A percentile compares a stretch with the other conserved stretches of the same genome.
phyloP scores from a whole-genome alignment of 1,284 basidiomycete species.

The Cutaneotrichosporon cavernicola region DNA sequence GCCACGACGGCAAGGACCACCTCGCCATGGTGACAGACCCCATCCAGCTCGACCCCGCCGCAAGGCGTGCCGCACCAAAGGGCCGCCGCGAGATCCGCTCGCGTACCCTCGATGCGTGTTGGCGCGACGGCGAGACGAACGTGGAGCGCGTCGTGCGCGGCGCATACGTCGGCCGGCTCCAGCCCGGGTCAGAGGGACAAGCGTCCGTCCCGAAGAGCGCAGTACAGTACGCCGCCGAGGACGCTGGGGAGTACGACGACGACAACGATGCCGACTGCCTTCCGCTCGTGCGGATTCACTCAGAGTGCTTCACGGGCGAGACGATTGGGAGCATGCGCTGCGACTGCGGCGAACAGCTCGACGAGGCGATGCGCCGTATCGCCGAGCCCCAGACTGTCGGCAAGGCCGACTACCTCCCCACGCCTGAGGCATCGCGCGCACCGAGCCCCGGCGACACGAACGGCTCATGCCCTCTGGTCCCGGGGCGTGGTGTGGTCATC shows the following conservation, averaged over 20 bases:
- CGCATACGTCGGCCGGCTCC: constrained; percentile 83
- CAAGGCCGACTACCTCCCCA: constrained; percentile 32
- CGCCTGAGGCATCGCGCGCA: constrained; percentile 43
- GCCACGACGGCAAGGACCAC: constrained; percentile 93
- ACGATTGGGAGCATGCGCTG: constrained; percentile 98
- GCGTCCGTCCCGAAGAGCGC: constrained; percentile 29
- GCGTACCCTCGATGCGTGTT: constrained; percentile 75
- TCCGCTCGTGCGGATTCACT: constrained; percentile 92
- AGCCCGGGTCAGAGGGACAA: constrained; percentile 36
- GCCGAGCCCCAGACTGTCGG: constrained; percentile 62
- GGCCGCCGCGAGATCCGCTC: constrained; percentile 66
- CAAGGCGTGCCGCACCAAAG: constrained; percentile 46
- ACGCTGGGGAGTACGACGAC: constrained; percentile 15
- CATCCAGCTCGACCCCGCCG: constrained; percentile 63
- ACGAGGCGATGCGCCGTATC: constrained; percentile 92
- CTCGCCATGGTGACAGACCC: constrained; percentile 95
- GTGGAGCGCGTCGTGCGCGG: constrained; percentile 92
- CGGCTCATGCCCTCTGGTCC: constrained; percentile 41
- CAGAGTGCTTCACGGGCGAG: constrained; percentile 98
- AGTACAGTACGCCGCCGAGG: constrained; percentile 17
- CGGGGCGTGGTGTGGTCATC: constrained; percentile 88
- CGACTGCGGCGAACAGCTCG: constrained; percentile 97
- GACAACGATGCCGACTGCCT: constrained; percentile 49
- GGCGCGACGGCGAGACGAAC: constrained; percentile 83
- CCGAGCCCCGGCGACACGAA: constrained; percentile 23